Evolutionary conservation across 2,329 filamentous ascomycete species (phyloP), one percentile per base, ranked within the genome.

Genomic region (Tolypocladium nubicola): DNA sequence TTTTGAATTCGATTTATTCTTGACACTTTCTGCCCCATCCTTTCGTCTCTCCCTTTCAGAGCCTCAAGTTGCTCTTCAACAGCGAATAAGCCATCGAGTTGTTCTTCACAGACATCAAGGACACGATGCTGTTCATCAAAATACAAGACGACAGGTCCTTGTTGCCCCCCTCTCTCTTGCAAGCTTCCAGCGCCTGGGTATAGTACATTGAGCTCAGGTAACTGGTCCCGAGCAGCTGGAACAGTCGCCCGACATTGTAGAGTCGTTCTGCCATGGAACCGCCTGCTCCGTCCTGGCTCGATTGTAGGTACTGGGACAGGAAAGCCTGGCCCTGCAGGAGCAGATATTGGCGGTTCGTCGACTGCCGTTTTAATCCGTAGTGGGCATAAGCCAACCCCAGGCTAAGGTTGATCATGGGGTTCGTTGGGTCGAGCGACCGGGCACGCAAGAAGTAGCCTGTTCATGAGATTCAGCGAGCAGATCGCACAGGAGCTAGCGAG

Each of bases 301-400:
- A 30, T 23, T 57, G 58, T 9, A 68, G 62, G 41, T 74, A 74
- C n/a, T 66, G 63, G 5, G 65, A 83, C 58, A 97, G 73, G 65
- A 96, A 97, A 0, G 86, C 78, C 54, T 97, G 80, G 0, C 91
- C 94, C 69, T 97, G 92, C 61, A 90, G 79, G 47, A 97, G 84
- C 45, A 91, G 83, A 67, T 89, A 93, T 68, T 97, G 93, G 1
- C 94, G 79, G 68, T 97, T 97, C 53, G 93, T 90, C 0, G 88
- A 86, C 70, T 96, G 90, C 2, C 93, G 83, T 70, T 97, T 97
- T 66, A 97, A 81, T 0, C 88, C 87, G 68, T 94, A 88, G 69
- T 97, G 90, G 43, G 97, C 82, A 70, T 96, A 97, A 37, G 87
- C 86, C 14, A 94, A 80, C 0, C 87, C 91, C 30, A 97, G 86